These are phyloP conservation scores for Spathaspora gorwiae DNA, from an alignment of 805 yeast species.

Conservation along the genomic window DNA sequence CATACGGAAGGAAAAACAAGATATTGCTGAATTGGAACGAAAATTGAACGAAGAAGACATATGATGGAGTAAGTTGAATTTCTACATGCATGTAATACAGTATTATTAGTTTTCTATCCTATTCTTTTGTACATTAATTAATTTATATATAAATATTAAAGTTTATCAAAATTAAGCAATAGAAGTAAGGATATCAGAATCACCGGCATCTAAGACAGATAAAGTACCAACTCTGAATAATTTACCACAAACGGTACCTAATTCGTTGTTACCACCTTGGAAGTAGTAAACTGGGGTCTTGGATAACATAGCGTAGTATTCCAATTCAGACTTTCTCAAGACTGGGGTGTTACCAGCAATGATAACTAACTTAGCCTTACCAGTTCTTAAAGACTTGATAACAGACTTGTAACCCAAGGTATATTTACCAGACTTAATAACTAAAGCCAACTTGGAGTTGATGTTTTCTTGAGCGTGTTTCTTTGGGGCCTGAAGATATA, in stretches of 20 bases:
- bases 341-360: conserved; percentile 99
- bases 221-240: conserved; percentile 99
- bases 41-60: background rate
- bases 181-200: conserved; percentile 92
- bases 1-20: conserved; percentile 1
- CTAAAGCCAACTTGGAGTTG: conserved; percentile 97
- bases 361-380: conserved; percentile 97
- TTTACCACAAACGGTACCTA: conserved; percentile 99
- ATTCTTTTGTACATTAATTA: background rate
- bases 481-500: conserved; percentile 87
- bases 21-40: conserved; percentile 1
- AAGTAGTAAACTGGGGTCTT: conserved; percentile 97
- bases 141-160: conserved; percentile 1
- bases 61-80: too few relatives aligned
- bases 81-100: too few relatives aligned
- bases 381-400: conserved; percentile 96
- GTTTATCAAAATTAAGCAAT: conserved; percentile 17
- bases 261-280: conserved; percentile 99
- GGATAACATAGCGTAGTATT: conserved; percentile 99
- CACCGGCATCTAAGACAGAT: conserved; percentile 97
- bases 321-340: conserved; percentile 98
- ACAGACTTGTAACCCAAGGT: conserved; percentile 99
- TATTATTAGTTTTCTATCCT: background rate
- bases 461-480: conserved; percentile 69
- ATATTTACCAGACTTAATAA: conserved; percentile 98